Evolutionary conservation across 345 rosid species (phyloP), one percentile per base, ranked within the genome.

Genomic region (Rhizophora mangle): DNA sequence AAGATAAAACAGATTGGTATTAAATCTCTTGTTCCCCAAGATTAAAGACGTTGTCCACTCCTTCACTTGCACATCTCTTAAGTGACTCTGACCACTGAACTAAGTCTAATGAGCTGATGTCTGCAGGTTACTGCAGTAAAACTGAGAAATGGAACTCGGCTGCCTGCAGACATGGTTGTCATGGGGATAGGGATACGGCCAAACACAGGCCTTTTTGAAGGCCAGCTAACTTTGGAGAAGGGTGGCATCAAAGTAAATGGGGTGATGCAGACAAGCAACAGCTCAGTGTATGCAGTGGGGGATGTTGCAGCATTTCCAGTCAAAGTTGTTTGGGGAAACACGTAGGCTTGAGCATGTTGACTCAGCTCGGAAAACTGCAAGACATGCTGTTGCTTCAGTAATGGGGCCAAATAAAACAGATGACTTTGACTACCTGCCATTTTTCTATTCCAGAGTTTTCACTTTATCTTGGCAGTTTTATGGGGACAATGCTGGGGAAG

Each of bases 301-400:
- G 98, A 95, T 68, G 98, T 88, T 72, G 98, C 99, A 37, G 65
- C 96, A 19, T 92, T 95, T 72, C 98, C 96, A 10, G 94, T 95
- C 79, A 88, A 88, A 86, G 78, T 75, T 90, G 47, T 85, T 84
- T 37, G 87, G 91, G 1, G 96, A 90, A 77, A 87, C 73, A 67
- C 86, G 96, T 51, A 90, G 99, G 78, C 97, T 95, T 52, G 99
- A 92, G 86, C 99, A 92, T 55, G 98, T 95, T 19, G 99, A 90
- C 80, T 87, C 87, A 0, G 98, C 98, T 10, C 82, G 96, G 62
- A 90, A 87, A 83, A 83, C 98, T 3, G 97, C 98, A 39, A 84
- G 78, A 55, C 92, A 92, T 56, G 96, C 88, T 21, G 96, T 88
- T 66, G 73, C 92, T 55, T 83, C 85, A 3, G 90, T 92, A 78